Conservation (phyloP, 805 yeast species). For the Metschnikowia gruessii region DNA sequence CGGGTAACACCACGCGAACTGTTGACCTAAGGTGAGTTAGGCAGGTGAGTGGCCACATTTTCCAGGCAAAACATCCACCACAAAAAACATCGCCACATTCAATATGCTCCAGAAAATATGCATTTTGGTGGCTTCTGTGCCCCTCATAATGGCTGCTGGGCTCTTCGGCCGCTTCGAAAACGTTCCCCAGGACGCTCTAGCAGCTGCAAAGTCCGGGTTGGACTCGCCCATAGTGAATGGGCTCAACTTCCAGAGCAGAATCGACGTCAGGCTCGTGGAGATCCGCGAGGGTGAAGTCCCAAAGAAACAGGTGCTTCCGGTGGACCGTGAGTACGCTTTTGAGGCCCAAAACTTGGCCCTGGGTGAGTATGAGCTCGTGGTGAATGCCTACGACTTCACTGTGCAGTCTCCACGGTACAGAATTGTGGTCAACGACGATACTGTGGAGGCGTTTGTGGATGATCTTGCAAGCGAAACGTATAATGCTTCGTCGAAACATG, state of each 20-base stretch:
- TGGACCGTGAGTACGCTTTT: conserved; percentile 29
- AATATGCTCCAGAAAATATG: not conserved
- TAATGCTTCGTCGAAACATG: conserved; percentile 21
- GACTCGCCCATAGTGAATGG: conserved; percentile 30
- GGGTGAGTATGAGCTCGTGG: conserved; percentile 36
- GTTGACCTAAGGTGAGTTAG: not conserved
- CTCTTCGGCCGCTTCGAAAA: conserved; percentile 27
- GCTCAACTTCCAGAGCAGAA: conserved; percentile 32
- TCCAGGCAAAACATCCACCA: no score
- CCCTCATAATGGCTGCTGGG: conserved; percentile 6
- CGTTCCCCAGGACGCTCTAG: conserved; percentile 27
- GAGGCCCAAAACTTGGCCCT: conserved; percentile 20
- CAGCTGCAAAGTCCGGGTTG: conserved; percentile 8
- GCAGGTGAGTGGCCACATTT: not conserved
- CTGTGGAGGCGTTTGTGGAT: conserved; percentile 26
- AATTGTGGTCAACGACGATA: conserved; percentile 24
- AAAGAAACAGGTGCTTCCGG: conserved; percentile 10
- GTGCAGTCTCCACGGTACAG: conserved; percentile 27
- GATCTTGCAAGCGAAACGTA: conserved; percentile 16
- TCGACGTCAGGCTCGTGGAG: conserved; percentile 25
- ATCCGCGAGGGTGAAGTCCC: not conserved
- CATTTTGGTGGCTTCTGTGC: not conserved
- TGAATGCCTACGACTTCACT: conserved; percentile 37
- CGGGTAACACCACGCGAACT: conserved; percentile 25
- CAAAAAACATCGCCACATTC: not conserved